These are phyloP conservation scores for Fusarium illudens DNA, from an alignment of 2,329 filamentous ascomycete species.

Conservation along the genomic window DNA sequence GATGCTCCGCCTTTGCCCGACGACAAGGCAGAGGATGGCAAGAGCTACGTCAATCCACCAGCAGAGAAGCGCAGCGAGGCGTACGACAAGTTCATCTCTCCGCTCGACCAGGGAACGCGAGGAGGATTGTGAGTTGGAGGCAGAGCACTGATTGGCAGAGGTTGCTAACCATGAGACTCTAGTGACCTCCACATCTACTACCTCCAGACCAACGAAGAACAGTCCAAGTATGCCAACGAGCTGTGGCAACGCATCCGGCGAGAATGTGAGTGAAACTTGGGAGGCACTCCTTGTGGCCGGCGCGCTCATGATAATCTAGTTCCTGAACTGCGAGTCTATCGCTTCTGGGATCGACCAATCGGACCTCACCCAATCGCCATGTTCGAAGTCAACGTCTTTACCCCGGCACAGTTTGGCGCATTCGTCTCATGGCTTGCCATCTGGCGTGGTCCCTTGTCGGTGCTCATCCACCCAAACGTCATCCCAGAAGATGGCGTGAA, in stretches of 20 bases:
- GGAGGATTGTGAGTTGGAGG: slow-evolving; percentile 73
- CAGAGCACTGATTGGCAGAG: not conserved
- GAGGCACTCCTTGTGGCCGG: accelerated
- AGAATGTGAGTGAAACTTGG: slow-evolving; percentile 67
- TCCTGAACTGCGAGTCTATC: slow-evolving; percentile 85
- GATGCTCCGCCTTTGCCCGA: slow-evolving; percentile 63
- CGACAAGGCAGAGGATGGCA: slow-evolving; percentile 75
- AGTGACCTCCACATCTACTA: slow-evolving; percentile 89
- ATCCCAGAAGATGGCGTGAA: slow-evolving; percentile 52
- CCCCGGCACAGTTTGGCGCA: slow-evolving; percentile 86
- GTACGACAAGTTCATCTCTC: slow-evolving; percentile 74
- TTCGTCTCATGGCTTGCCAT: slow-evolving; percentile 88
- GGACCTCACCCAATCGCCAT: slow-evolving; percentile 86
- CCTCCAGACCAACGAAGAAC: slow-evolving; percentile 68
- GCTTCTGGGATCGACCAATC: slow-evolving; percentile 77
- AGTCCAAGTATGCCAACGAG: slow-evolving; percentile 72
- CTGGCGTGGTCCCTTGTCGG: slow-evolving; percentile 81
- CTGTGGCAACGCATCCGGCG: slow-evolving; percentile 81
- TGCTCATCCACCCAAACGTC: slow-evolving; percentile 84
- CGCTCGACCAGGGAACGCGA: slow-evolving; percentile 69
- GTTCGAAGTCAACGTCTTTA: slow-evolving; percentile 93
- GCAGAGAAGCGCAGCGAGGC: slow-evolving; percentile 69
- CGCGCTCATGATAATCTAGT: slow-evolving; percentile 57
- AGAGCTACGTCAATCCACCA: slow-evolving; percentile 75
- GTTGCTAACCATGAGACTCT: not conserved